Percentiles rank a stretch among this genome's conserved stretches.
Evolutionary conservation across 768 basidiomycete species (phyloP).

Genomic region (Suillus cothurnatus): DNA sequence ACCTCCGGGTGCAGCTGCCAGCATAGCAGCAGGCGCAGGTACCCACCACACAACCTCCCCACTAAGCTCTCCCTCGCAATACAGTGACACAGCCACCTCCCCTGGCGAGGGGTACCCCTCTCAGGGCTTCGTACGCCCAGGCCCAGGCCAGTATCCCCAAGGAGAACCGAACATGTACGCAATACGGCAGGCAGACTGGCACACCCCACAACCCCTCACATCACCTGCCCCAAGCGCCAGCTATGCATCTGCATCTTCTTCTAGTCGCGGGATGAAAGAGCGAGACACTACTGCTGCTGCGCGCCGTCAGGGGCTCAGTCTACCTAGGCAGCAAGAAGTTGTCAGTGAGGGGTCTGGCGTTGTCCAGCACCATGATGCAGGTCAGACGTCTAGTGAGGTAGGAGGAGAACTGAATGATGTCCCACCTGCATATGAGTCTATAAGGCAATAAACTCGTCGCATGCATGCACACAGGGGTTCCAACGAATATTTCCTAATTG

Average conservation of each 20-base stretch:
- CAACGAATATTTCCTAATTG: too few relatives aligned
- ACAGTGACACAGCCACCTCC: slow-evolving; percentile 11
- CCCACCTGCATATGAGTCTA: background rate
- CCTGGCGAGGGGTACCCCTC: slow-evolving; percentile 13
- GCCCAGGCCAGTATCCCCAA: background rate
- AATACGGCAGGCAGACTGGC: slow-evolving; percentile 22
- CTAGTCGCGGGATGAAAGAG: background rate
- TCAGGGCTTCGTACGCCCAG: slow-evolving; percentile 1
- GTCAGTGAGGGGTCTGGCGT: background rate
- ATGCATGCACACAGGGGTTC: background rate
- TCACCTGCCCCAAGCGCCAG: slow-evolving; percentile 20
- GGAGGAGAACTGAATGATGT: background rate
- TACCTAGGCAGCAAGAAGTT: background rate
- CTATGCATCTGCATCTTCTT: background rate
- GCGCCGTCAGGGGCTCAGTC: background rate
- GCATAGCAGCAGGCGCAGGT: background rate
- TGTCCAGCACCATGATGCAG: background rate
- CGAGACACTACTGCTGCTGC: background rate
- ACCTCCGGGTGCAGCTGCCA: background rate
- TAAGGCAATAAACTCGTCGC: background rate
- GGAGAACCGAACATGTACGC: slow-evolving; percentile 13
- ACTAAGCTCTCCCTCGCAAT: slow-evolving; percentile 13
- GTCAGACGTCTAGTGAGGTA: background rate
- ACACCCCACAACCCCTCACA: slow-evolving; percentile 14
- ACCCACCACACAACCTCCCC: background rate